Evolutionary conservation across 2,329 filamentous ascomycete genomes (phyloP).

Genomic region (Macrophomina phaseolina): DNA sequence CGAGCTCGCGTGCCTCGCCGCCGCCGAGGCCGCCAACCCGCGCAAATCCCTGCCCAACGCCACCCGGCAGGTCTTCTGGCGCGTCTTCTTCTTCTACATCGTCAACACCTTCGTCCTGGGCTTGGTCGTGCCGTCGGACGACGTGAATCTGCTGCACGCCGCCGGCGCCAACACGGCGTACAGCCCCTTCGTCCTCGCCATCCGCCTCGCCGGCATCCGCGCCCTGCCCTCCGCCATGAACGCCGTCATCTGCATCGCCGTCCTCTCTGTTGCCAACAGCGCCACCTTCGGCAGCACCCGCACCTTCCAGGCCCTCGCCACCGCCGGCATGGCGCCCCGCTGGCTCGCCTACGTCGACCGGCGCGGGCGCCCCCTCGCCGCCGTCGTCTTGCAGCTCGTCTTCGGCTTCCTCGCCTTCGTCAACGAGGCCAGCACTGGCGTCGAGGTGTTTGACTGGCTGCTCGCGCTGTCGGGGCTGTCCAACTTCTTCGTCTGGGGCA

Average conservation of each 20-base stretch:
- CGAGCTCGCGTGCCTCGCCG: constrained; percentile 66
- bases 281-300: constrained; percentile 90
- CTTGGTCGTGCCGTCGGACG: constrained; percentile 76
- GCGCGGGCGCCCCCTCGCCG: constrained; percentile 72
- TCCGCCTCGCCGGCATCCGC: constrained; percentile 80
- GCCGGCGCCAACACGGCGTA: constrained; percentile 70
- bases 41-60: constrained; percentile 54
- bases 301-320: constrained; percentile 86
- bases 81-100: constrained; percentile 60
- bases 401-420: constrained; percentile 70
- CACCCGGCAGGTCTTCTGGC: constrained; percentile 55
- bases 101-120: constrained; percentile 74
- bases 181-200: constrained; percentile 93
- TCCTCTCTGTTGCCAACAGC: constrained; percentile 89
- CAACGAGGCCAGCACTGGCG: constrained; percentile 73
- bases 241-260: constrained; percentile 86
- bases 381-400: constrained; percentile 57
- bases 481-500: constrained; percentile 79
- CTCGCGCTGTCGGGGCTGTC: constrained; percentile 74
- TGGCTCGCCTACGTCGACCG: constrained; percentile 69
- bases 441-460: constrained; percentile 80
- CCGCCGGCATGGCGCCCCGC: constrained; percentile 68
- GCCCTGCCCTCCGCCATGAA: constrained; percentile 90
- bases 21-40: constrained; percentile 64
- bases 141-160: constrained; percentile 65